These are phyloP conservation scores for Aspergillus mulundensis DNA, from an alignment of 495 filamentous ascomycete genomes.

Conservation along the genomic window DNA sequence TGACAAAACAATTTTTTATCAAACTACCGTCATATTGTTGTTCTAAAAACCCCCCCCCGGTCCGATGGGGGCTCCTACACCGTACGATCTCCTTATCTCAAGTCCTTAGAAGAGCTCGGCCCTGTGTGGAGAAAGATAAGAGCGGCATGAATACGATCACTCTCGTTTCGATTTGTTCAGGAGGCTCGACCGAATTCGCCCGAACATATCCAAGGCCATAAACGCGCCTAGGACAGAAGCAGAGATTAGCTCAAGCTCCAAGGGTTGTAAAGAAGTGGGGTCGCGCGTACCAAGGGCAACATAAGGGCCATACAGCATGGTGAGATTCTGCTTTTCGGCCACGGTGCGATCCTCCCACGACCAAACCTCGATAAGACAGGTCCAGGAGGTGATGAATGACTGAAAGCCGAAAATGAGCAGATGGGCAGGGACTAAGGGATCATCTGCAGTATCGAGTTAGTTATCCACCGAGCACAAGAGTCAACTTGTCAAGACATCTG, in stretches of 20 bases:
- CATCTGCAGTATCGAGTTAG: conserved; percentile 36
- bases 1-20: too few species aligned
- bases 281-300: conserved; percentile 59
- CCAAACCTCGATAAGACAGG: conserved; percentile 61
- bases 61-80: too few species aligned
- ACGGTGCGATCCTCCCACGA: conserved; percentile 54
- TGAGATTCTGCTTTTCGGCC: conserved; percentile 52
- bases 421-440: conserved; percentile 57
- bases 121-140: background rate
- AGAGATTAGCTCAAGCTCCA: conserved; percentile 4
- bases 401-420: conserved; percentile 67
- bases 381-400: conserved; percentile 66
- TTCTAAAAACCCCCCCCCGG: too few species aligned
- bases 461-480: background rate
- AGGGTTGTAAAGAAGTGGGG: background rate
- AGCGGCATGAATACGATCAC: conserved; percentile 10
- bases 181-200: conserved; percentile 35
- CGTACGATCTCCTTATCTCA: background rate
- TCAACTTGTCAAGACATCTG: background rate
- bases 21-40: too few species aligned
- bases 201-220: conserved; percentile 55
- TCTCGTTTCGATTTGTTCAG: conserved; percentile 34
- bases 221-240: conserved; percentile 38
- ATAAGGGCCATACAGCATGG: conserved; percentile 68
- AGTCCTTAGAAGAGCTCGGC: background rate